Evolutionary conservation across 495 filamentous ascomycete species (phyloP), one percentile per base, ranked within the genome.

Genomic region (Tuber brumale): DNA sequence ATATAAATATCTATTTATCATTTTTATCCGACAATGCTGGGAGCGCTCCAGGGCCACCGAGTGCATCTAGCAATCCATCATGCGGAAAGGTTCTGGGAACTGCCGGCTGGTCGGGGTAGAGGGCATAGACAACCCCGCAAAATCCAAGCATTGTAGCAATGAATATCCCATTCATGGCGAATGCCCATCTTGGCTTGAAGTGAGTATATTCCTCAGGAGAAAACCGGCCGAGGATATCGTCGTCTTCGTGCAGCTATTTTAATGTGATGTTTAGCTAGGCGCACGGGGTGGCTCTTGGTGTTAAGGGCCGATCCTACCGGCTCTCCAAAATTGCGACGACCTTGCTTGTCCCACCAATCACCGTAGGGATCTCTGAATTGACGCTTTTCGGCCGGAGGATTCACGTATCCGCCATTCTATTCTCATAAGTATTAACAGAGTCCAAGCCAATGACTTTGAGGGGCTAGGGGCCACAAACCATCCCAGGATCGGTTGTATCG

Each of bases 321-420:
- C 85, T 99, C 96, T 81, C 94, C 94, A 81, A 91, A 99, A 87
- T 98, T 97, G 75, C 94, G 90, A 81, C 94, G 92, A 84, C 97
- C 95, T 83, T 98, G 94, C 87, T 93, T 92, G 85, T 98, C 94
- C 95, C 95, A 98, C 93, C 94, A 98, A 83, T 93, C 92, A 81
- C 85, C 95, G 83, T 98, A 89, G 48, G 96, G 96, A 83, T 98
- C 96, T 84, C 96, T 93, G 85, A 92, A 90, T 83, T 91, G 89
- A 78, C 94, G 92, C 86, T 95, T 97, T 82, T 92, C 85, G 48
- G 86, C 86, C 18, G 91, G 91, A 75, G 95, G 95, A 85, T 97
- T 97, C 83, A 93, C 86, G 85, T 97, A 99, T 85, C 91, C 91
- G 83, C 93, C 93, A 83, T 97, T 98, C 94, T 97, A 83, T 78